These are phyloP conservation scores for Abrus pulchellus DNA, from an alignment of 306 rosid genomes.

Conservation along the genomic window DNA sequence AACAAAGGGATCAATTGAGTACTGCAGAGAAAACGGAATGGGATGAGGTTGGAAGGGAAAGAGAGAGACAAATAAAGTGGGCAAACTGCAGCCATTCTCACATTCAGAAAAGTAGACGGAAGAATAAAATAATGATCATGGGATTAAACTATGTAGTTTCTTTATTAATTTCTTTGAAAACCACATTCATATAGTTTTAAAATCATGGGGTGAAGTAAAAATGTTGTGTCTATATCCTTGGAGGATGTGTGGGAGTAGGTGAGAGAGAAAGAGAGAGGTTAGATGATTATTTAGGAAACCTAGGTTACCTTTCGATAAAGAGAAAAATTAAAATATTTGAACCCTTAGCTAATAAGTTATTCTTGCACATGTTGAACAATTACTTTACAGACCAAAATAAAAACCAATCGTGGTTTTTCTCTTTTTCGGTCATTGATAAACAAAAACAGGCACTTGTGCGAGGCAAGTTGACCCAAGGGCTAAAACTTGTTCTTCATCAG, in stretches of 20 bases:
- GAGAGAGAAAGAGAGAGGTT: slow-evolving; percentile 42
- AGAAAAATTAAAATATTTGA: slow-evolving; percentile 56
- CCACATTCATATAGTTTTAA: slow-evolving; percentile 44
- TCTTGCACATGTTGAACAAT: slow-evolving; percentile 55
- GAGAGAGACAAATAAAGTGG: slow-evolving; percentile 48
- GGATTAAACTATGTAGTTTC: slow-evolving; percentile 52
- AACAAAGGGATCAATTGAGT: slow-evolving; percentile 58
- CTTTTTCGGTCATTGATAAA: slow-evolving; percentile 34
- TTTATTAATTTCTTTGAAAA: slow-evolving; percentile 49
- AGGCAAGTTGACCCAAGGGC: slow-evolving; percentile 51
- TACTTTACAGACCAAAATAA: slow-evolving; percentile 33
- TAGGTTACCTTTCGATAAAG: slow-evolving; percentile 57
- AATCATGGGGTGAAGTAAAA: slow-evolving; percentile 54
- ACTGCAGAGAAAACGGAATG: slow-evolving; percentile 52
- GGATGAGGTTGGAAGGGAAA: slow-evolving; percentile 51
- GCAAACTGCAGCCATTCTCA: slow-evolving; percentile 49
- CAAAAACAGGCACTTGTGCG: slow-evolving; percentile 19
- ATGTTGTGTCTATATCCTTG: slow-evolving; percentile 51
- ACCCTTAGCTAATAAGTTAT: slow-evolving; percentile 52
- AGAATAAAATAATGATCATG: slow-evolving; percentile 50
- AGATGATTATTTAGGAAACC: slow-evolving; percentile 62
- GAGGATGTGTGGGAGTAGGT: slow-evolving; percentile 39
- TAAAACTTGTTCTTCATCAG: neutral
- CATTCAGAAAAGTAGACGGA: slow-evolving; percentile 48
- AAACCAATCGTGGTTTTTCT: slow-evolving; percentile 3